Evolutionary conservation across 352 stramenopile genomes (phyloP).

Genomic region (Phytophthora pinifolia): DNA sequence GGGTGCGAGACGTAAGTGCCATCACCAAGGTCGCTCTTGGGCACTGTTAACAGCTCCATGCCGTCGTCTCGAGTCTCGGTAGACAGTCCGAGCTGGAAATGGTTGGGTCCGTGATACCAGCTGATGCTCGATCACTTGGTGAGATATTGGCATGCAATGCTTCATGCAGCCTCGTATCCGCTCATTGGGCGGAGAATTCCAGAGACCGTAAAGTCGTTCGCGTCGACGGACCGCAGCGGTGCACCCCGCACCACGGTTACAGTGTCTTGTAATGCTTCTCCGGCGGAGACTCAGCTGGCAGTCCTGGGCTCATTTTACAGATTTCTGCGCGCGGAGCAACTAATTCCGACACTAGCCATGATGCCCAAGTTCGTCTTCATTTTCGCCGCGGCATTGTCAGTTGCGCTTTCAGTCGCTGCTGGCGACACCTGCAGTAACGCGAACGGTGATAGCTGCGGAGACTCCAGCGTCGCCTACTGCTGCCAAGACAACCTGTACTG

Average conservation of each 20-base stretch:
- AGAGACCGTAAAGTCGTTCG: constrained; percentile 7
- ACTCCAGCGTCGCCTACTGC: constrained; percentile 25
- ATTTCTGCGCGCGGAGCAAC: neutral
- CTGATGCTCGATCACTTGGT: constrained; percentile 18
- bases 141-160: constrained; percentile 1
- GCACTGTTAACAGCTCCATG: too few relatives aligned
- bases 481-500: constrained; percentile 47
- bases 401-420: constrained; percentile 1
- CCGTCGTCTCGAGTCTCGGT: neutral
- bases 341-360: too few relatives aligned
- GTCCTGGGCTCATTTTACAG: neutral
- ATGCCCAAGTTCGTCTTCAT: constrained; percentile 14
- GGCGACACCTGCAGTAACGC: constrained; percentile 16
- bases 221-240: neutral
- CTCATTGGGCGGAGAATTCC: constrained; percentile 10
- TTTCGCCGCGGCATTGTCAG: neutral
- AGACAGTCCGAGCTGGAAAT: constrained; percentile 5
- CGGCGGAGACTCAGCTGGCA: too few relatives aligned
- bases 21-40: too few relatives aligned
- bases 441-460: constrained; percentile 17
- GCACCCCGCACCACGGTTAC: too few relatives aligned
- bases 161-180: neutral
- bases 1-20: too few relatives aligned
- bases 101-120: constrained; percentile 12
- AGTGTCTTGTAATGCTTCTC: too few relatives aligned